Conservation (phyloP, 768 basidiomycete species). For the Russula sp. region DNA sequence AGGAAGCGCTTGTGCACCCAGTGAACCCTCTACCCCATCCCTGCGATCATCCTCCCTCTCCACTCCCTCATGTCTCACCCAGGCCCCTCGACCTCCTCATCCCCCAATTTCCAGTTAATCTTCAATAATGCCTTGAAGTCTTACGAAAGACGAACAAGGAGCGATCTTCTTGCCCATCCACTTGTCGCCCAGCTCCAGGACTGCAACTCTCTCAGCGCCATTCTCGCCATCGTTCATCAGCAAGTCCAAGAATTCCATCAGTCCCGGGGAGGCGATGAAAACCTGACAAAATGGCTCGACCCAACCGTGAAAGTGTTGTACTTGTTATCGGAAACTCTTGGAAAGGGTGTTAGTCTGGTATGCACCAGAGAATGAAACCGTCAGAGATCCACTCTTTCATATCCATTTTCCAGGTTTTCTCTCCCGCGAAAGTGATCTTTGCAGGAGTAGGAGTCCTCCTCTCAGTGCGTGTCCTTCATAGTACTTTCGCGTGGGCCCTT, state of each 20-base stretch:
- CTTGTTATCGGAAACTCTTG: neutral
- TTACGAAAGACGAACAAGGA: neutral
- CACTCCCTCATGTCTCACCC: too few relatives aligned
- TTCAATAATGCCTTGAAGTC: neutral
- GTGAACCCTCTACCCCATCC: too few relatives aligned
- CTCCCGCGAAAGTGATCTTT: neutral
- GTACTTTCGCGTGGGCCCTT: too few relatives aligned
- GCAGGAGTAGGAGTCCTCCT: neutral
- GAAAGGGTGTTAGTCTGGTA: neutral
- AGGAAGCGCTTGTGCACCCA: too few relatives aligned
- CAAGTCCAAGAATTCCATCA: neutral
- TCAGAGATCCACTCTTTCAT: neutral
- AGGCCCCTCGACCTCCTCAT: too few relatives aligned
- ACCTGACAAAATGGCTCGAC: neutral
- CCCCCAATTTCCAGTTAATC: neutral
- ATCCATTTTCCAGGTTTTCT: neutral
- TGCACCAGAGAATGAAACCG: neutral
- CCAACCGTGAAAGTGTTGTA: neutral
- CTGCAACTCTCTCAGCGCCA: neutral
- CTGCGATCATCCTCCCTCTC: too few relatives aligned
- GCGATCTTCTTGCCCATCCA: neutral
- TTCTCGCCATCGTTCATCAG: neutral
- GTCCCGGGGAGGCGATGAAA: neutral
- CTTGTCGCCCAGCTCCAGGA: neutral
- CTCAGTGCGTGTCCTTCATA: neutral